These are phyloP conservation scores for Teratosphaeria destructans DNA, from an alignment of 2,329 filamentous ascomycete species.

Conservation along the genomic window DNA sequence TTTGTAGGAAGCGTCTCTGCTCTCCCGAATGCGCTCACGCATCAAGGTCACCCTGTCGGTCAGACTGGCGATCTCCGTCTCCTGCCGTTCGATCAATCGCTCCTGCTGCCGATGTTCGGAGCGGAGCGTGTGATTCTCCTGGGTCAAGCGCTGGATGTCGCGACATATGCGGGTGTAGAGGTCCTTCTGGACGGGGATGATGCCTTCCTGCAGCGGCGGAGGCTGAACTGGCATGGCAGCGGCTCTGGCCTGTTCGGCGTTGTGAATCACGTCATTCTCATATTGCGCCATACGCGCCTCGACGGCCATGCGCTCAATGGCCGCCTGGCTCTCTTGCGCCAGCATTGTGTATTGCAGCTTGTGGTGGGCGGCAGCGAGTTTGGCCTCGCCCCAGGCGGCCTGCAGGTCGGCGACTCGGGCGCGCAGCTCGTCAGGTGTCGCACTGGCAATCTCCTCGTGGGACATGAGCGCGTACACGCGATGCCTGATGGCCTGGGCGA, in stretches of 20 bases:
- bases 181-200: conserved; percentile 32
- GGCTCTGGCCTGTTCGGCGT: conserved; percentile 56
- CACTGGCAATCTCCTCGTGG: conserved; percentile 41
- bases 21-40: conserved; percentile 76
- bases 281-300: conserved; percentile 86
- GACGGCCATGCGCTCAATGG: conserved; percentile 75
- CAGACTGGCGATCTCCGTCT: conserved; percentile 60
- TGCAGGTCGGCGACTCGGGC: conserved; percentile 44
- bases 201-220: conserved; percentile 37
- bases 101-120: conserved; percentile 63
- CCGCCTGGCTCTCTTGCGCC: conserved; percentile 72
- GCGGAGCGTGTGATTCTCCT: conserved; percentile 54
- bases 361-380: conserved; percentile 80
- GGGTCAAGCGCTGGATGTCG: conserved; percentile 50
- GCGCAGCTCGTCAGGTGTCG: conserved; percentile 42
- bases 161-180: conserved; percentile 47
- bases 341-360: conserved; percentile 83
- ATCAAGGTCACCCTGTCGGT: conserved; percentile 67
- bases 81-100: conserved; percentile 66
- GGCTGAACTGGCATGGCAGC: conserved; percentile 33
- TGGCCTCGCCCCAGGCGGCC: conserved; percentile 50
- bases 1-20: conserved; percentile 76
- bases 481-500: conserved; percentile 3
- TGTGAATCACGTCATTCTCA: conserved; percentile 75
- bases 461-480: conserved; percentile 28